phyloP scores from a whole-genome alignment of 768 basidiomycete genomes.

The Mrakia blollopis region DNA sequence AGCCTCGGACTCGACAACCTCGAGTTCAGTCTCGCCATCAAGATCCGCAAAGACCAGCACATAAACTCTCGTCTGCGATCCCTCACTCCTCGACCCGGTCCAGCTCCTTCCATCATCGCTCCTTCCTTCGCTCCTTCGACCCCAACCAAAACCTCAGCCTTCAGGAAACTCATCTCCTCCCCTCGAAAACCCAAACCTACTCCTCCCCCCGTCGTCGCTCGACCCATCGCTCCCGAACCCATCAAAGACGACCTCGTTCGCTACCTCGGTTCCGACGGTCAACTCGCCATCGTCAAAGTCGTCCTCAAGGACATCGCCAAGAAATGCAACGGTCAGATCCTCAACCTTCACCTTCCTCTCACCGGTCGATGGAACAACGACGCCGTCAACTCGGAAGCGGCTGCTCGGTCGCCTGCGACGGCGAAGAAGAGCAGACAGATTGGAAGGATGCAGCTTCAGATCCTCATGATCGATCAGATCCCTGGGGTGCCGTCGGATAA shows the following conservation, averaged over 20 bases:
- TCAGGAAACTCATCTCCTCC: conserved; percentile 44
- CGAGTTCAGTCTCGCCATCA: conserved; percentile 86
- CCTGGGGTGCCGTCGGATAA: conserved; percentile 72
- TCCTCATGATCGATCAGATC: conserved; percentile 83
- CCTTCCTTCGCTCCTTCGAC: conserved; percentile 59
- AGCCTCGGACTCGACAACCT: conserved; percentile 92
- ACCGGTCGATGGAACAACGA: conserved; percentile 59
- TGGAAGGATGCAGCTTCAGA: conserved; percentile 81
- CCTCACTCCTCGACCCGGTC: conserved; percentile 51
- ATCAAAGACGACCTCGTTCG: conserved; percentile 65
- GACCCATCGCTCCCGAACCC: conserved; percentile 5
- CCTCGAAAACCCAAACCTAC: conserved; percentile 45
- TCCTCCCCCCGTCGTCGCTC: conserved; percentile 22
- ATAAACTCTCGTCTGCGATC: conserved; percentile 72
- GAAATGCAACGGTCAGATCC: conserved; percentile 75
- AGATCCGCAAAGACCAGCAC: conserved; percentile 79
- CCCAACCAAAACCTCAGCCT: conserved; percentile 49
- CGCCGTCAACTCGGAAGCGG: conserved; percentile 16
- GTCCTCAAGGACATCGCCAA: conserved; percentile 79
- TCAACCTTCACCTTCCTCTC: conserved; percentile 48
- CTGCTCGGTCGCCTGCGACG: background rate
- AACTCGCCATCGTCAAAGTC: conserved; percentile 78
- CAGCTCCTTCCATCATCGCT: conserved; percentile 36
- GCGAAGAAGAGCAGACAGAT: conserved; percentile 57
- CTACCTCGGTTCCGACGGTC: conserved; percentile 78